Evolutionary conservation across 1,284 basidiomycete genomes (phyloP), one percentile per base, ranked within the genome.

Genomic region (Tetrapyrgos nigripes): DNA sequence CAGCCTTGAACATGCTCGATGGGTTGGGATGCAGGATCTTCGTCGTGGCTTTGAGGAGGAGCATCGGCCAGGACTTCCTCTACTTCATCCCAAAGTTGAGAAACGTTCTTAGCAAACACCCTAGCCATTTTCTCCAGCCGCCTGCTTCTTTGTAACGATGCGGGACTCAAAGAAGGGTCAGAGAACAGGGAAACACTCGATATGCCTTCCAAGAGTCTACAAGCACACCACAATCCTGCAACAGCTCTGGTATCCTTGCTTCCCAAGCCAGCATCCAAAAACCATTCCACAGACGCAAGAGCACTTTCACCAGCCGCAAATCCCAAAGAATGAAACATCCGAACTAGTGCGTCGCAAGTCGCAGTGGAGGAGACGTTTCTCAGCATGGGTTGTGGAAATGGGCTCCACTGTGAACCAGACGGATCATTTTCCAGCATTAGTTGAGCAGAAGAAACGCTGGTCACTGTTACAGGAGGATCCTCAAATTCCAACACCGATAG

Each of bases 171-270:
- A n/a, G 61, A 63, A n/a, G 65, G 65, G 5, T 68, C 70, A 3
- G 71, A 68, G 21, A 65, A 59, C 17, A 87, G 70, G 10, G 74
- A 76, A 2, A 88, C 72, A 1, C 74, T 73, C 0, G 82, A 76
- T 3, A 89, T 78, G 2, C 95, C 95, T 62, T 93, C 88, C 54
- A 97, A 71, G 0, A 97, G 72, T 51, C 83, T 79, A 61, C 84
- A 83, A 1, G 90, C 89, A 66, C 91, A 91, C 92, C 94, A 96
- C n/a, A 95, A 76, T 1, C 92, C 92, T 0, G 93, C 84, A 1
- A 87, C 86, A 3, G 87, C 81, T 35, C 80, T 76, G 9, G 68
- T 73, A 9, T 79, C 78, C 27, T 72, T 74, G 28, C 80, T 74
- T 57, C 70, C 67, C 57, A 77, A 72, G 23, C 87, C 92, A 14